Base-by-base conservation (phyloP, 768 basidiomycete genomes). In the Lentinula raphanica region DNA sequence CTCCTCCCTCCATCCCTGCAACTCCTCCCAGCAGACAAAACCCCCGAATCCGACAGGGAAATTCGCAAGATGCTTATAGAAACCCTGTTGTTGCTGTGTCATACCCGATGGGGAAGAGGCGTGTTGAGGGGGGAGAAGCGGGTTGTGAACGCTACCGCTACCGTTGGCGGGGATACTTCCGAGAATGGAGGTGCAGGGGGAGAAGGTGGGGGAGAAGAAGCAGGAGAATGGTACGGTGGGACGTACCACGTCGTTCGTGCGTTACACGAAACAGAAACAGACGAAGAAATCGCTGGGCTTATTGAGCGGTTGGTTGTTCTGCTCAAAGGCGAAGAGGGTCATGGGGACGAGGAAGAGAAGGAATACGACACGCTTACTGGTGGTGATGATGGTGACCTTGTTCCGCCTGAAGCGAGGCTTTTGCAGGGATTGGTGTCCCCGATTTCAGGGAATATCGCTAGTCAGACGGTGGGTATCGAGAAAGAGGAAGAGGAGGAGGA, bases 11-110 rank as follows among this genome's bases (percentile, higher is more conserved):
- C 84, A 12, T 81, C 88, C 0, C 76, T 98, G 11, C 97, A 99
- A 69, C 89, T 98, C 72, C 81, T 97, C 3, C 90, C 92, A 1
- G 77, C 86, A 0, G 85, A 86, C 11, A 99, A 99, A 71, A 80
- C 73, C 58, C 84, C 97, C 29, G 97, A 99, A 66, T 67, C 78
- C 2, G 94, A 98, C 67, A 63, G 84, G 0, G 80, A 76, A 2
- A 78, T 98, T 49, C 85, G 96, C 0, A 74, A 92, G 49, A 92
- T 85, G 27, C 88, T 90, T 65, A 76, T 98, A n/a, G 96, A 98
- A 72, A 90, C 92, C 0, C 75, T 99, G 19, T 79, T 98, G 0
- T 72, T 99, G 40, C 77, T 98, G 0, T 94, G 92, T 62, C 92
- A 94, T 9, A 94, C 92, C 0, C 85, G 86, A 23, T 91, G 88